Evolutionary conservation across 2,329 filamentous ascomycete genomes (phyloP).

Genomic region (Hymenoscyphus fraxineus): DNA sequence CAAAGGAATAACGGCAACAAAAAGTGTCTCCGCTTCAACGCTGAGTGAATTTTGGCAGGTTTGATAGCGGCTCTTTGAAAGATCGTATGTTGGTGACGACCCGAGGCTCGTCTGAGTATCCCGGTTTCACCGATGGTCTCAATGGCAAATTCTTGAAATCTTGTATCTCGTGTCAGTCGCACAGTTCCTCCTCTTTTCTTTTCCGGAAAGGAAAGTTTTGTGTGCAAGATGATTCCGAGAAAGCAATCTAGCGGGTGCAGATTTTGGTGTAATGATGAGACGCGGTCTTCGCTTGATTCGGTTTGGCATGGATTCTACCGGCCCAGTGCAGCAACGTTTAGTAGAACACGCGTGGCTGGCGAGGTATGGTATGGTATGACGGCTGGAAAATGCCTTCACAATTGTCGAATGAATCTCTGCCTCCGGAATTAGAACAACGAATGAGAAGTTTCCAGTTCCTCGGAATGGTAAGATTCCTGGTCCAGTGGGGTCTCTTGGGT

Average conservation of each 20-base stretch:
- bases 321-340: slow-evolving; percentile 22
- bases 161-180: slow-evolving; percentile 16
- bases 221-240: slow-evolving; percentile 13
- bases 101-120: slow-evolving; percentile 16
- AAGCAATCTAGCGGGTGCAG: slow-evolving; percentile 17
- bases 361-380: slow-evolving; percentile 3
- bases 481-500: slow-evolving; percentile 13
- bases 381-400: slow-evolving; percentile 8
- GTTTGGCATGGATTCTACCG: slow-evolving; percentile 27
- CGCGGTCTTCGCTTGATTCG: slow-evolving; percentile 24
- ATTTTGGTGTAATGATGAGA: slow-evolving; percentile 22
- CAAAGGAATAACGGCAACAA: slow-evolving; percentile 29
- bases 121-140: slow-evolving; percentile 21
- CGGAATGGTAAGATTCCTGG: slow-evolving; percentile 11
- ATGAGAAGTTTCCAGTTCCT: slow-evolving; percentile 9
- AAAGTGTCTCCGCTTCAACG: slow-evolving; percentile 21
- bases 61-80: slow-evolving; percentile 19
- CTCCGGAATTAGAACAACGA: slow-evolving; percentile 1
- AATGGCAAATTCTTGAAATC: slow-evolving; percentile 16
- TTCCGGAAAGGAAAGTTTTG: slow-evolving; percentile 18
- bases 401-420: slow-evolving; percentile 14
- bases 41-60: slow-evolving; percentile 11
- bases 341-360: slow-evolving; percentile 19
- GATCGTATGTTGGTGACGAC: slow-evolving; percentile 15
- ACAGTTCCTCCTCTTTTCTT: slow-evolving; percentile 16